Evolutionary conservation across 345 rosid species (phyloP).

Genomic region (Lenwebbia sp.): DNA sequence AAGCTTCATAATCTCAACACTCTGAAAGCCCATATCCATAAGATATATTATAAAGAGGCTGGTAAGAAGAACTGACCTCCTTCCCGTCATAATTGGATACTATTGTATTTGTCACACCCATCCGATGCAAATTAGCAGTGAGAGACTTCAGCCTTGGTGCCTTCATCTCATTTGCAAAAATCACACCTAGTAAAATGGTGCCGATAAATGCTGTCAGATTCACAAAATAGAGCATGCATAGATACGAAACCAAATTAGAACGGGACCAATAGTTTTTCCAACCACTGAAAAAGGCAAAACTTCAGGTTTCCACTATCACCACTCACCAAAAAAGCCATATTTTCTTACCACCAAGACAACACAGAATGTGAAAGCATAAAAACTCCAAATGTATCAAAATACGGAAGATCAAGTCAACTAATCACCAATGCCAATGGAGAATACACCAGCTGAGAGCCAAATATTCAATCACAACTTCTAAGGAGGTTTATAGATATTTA

Average conservation of each 20-base stretch:
- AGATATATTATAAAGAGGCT: neutral
- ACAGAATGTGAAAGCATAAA: neutral
- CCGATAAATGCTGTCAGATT: neutral
- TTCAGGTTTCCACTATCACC: neutral
- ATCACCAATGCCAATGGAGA: neutral
- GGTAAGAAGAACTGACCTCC: constrained; percentile 46
- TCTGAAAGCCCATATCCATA: neutral
- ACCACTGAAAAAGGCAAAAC: neutral
- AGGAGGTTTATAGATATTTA: neutral
- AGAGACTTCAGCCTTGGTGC: constrained; percentile 72
- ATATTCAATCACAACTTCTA: neutral
- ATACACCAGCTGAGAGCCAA: neutral
- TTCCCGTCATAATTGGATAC: constrained; percentile 95
- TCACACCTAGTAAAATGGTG: constrained; percentile 37
- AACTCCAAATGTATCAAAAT: neutral
- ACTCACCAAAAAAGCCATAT: neutral
- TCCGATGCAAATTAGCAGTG: constrained; percentile 84
- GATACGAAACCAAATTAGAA: neutral
- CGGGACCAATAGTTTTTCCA: neutral
- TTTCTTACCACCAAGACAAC: neutral
- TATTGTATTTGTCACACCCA: constrained; percentile 90
- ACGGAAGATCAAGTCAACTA: neutral
- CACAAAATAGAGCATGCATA: neutral
- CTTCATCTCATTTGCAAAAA: constrained; percentile 92
- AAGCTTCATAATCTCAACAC: neutral